A percentile compares a stretch with the other conserved stretches of the same genome.
Evolutionary conservation across 176 grass and related monocot species (phyloP).

Genomic region (Avena atlantica): DNA sequence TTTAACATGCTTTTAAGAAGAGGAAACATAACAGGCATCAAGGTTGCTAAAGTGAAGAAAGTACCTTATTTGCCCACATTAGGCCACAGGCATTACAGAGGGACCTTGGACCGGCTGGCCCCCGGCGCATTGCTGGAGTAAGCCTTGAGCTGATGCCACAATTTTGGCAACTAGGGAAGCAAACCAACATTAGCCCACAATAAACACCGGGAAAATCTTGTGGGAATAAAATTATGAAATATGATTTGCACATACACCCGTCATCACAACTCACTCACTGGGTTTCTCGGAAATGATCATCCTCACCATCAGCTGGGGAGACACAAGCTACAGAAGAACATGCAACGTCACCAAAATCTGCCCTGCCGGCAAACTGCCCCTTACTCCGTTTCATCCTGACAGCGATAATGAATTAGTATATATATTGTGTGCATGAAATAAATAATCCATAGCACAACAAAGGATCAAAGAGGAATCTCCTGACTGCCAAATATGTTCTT

Average conservation of each 20-base stretch:
- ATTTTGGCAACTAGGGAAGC: conserved; percentile 68
- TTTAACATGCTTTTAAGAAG: conserved; percentile 6
- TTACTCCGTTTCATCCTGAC: conserved; percentile 65
- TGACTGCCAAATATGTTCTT: conserved; percentile 15
- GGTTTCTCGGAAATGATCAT: conserved; percentile 56
- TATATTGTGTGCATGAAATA: conserved; percentile 16
- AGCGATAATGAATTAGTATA: conserved; percentile 20
- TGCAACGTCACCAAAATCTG: conserved; percentile 51
- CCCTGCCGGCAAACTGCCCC: conserved; percentile 67
- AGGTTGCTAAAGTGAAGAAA: conserved; percentile 26
- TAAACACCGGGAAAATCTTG: conserved; percentile 20
- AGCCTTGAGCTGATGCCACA: conserved; percentile 65
- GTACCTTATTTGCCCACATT: conserved; percentile 82
- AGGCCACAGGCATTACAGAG: conserved; percentile 75
- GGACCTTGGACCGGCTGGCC: conserved; percentile 69
- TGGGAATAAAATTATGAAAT: conserved; percentile 27
- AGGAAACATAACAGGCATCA: neutral
- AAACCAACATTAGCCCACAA: conserved; percentile 36
- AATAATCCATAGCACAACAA: conserved; percentile 35
- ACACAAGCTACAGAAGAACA: conserved; percentile 51
- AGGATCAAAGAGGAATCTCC: neutral
- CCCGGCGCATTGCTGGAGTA: conserved; percentile 76
- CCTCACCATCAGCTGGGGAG: conserved; percentile 37
- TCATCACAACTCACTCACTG: conserved; percentile 54
- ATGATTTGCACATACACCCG: conserved; percentile 28